Evolutionary conservation across 2,329 filamentous ascomycete genomes (phyloP), one percentile per base, ranked within the genome.

Genomic region (Huntiella omanensis): DNA sequence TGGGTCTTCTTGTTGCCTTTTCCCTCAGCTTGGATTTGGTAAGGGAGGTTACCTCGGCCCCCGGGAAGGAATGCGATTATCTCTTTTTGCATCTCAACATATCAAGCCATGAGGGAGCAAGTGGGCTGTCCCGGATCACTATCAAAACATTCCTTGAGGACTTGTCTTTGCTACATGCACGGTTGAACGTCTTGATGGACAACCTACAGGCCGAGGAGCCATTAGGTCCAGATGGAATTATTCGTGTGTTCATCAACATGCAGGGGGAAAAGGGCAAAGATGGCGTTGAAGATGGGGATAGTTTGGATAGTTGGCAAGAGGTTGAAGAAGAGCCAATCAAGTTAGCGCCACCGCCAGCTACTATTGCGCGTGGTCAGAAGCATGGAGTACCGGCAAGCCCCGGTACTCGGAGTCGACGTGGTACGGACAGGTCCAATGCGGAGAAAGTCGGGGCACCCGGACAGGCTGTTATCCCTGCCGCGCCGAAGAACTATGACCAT

Each of bases 71-170:
- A 62, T 93, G 87, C 59, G 72, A 96, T 28, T 93, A 86, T 58
- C 62, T 98, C 35, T 87, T 95, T 56, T 70, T 77, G 4, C 65
- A 66, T 45, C 77, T 80, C 55, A 33, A 11, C 19, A 33, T 40
- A 5, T 33, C 15, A 10, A 33, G 43, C 12, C 43, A 47, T 16
- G n/a, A 22, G 11, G 37, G 40, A 19, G 39, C 40, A 15, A 73
- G 70, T 38, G 77, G 73, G 10, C 78, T 78, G 41, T 77, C 78
- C 3, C 71, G 84, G 45, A 74, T 96, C 49, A 88, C 83, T 0
- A 75, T 98, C 57, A 96, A 94, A 64, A 83, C 84, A 0, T 98
- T 95, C 65, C 67, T 98, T 17, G 88, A 96, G 54, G 82, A 91
- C 17, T 67, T 95, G 38, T 74, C 75, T 51, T 69, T 96, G 4